These are phyloP conservation scores for Juncus effusus DNA, from an alignment of 176 grass and related monocot species.

Conservation along the genomic window DNA sequence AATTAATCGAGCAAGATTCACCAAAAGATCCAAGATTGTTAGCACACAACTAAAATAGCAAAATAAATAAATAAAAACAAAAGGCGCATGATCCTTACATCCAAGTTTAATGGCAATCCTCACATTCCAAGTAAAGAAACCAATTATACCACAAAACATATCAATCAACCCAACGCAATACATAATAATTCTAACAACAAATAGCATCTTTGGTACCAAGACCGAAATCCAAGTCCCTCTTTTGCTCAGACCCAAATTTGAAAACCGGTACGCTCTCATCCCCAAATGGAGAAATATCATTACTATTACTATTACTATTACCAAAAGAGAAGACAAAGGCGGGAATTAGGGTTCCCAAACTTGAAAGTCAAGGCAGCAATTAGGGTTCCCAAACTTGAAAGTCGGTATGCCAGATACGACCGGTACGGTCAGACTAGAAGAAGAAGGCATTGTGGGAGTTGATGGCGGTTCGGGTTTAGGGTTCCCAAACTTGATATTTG, in stretches of 20 bases:
- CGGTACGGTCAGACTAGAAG: background rate
- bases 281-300: constrained; percentile 7
- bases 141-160: too few relatives aligned
- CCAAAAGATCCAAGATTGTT: too few relatives aligned
- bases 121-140: too few relatives aligned
- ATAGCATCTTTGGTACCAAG: constrained; percentile 1
- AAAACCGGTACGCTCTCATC: constrained; percentile 14
- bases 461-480: constrained; percentile 25
- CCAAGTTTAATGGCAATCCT: too few relatives aligned
- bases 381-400: constrained; percentile 19
- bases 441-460: constrained; percentile 30
- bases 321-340: constrained; percentile 27
- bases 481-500: constrained; percentile 7
- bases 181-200: constrained; percentile 9
- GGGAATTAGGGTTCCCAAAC: constrained; percentile 21
- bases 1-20: too few relatives aligned
- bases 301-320: background rate
- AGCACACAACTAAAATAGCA: too few relatives aligned
- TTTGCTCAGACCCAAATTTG: constrained; percentile 13
- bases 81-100: too few relatives aligned
- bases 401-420: background rate
- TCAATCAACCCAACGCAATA: too few relatives aligned
- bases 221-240: constrained; percentile 9
- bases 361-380: constrained; percentile 21
- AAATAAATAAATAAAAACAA: too few relatives aligned